Base-by-base conservation (phyloP, 768 basidiomycete genomes). In the Coprinopsis marcescibilis region DNA sequence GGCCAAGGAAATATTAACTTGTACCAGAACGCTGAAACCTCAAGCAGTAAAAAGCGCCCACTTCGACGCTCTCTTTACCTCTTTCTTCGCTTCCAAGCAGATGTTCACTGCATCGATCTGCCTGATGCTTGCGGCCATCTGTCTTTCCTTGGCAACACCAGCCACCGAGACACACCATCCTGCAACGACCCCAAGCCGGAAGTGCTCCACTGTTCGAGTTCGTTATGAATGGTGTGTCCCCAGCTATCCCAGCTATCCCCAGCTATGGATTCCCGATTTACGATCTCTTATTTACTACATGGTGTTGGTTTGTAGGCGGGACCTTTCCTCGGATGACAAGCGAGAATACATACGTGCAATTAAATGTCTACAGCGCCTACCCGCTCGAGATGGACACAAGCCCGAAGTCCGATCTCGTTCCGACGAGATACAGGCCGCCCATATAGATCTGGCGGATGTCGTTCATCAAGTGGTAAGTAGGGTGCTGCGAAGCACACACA, bases 391-490 rank as follows among this genome's bases (percentile, higher is more conserved):
- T n/a, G 45, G 56, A 4, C 33, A 45, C 8, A 47, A 59, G 24
- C 38, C 37, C 2, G 56, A 52, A 1, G 59, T 60, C 8, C 56
- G 55, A 32, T 64, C 65, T 11, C 65, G 67, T 10, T 70, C 62
- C 49, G 70, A 72, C 46, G 69, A 71, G 40, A 67, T 72, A 37
- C 64, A 67, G 47, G 67, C 63, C 0, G 33, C 59, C 13, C 71
- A 71, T 42, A 62, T 70, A 23, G 46, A 49, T 3, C 33, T 60
- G 27, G 56, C 66, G 2, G 57, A 60, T 6, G 26, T 40, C 2
- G 56, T 69, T 6, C 69, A 72, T 50, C 29, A 56, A 7, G 61
- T 67, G 36, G 71, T 70, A 51, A 46, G 67, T 52, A 13, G 12
- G 4, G 17, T 25, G 37, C 5, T 12, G 24, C 46, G 34, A 19